Evolutionary conservation across 192 early-diverging fungal species (phyloP).

Genomic region (Linnemannia exigua): DNA sequence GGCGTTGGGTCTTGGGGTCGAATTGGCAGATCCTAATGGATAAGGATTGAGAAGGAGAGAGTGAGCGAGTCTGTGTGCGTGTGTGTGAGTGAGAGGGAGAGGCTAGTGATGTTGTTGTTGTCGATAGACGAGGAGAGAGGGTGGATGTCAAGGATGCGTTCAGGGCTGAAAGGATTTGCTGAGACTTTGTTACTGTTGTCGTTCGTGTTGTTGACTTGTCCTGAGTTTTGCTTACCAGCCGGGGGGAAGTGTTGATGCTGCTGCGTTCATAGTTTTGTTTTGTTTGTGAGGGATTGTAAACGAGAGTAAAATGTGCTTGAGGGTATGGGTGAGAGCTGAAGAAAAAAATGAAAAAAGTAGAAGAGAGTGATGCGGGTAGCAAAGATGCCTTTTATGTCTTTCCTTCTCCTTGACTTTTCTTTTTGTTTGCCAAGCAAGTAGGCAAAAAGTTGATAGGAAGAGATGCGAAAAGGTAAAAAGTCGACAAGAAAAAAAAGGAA

Average conservation of each 20-base stretch:
- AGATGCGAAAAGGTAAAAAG: background rate
- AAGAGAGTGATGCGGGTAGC: background rate
- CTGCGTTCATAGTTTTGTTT: background rate
- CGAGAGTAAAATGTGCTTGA: background rate
- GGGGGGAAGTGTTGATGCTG: background rate
- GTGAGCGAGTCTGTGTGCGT: background rate
- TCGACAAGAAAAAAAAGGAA: background rate
- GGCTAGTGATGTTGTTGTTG: too few relatives aligned
- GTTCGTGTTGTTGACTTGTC: background rate
- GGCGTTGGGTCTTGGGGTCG: constrained; percentile 9
- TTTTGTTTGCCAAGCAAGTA: background rate
- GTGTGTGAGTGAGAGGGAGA: background rate
- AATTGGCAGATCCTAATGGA: constrained; percentile 5
- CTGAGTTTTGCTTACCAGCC: background rate
- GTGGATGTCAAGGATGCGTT: too few relatives aligned
- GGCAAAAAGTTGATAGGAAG: background rate
- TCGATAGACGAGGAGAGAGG: too few relatives aligned
- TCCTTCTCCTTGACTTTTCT: background rate
- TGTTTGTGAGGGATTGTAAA: background rate
- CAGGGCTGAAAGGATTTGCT: too few relatives aligned
- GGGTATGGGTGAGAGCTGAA: background rate
- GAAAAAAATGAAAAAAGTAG: background rate
- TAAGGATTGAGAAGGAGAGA: too few relatives aligned
- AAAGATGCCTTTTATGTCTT: background rate
- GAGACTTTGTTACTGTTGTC: background rate